Evolutionary conservation across 257 asterid genomes (phyloP), one percentile per base, ranked within the genome.

Genomic region (Salvia rosmarinus): DNA sequence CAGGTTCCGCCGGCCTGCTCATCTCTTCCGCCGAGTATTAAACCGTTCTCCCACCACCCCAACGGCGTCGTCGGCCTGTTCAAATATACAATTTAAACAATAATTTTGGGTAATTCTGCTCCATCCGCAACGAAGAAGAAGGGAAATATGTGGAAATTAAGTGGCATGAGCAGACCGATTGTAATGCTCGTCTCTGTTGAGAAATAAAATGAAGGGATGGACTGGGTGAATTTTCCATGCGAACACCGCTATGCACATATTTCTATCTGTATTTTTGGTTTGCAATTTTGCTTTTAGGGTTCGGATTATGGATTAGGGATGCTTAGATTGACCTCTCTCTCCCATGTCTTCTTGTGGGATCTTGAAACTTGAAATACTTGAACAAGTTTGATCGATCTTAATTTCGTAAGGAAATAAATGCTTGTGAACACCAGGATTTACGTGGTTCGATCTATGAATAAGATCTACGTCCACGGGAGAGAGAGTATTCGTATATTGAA

Each of bases 1-100:
- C 98, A 93, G 50, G 96, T 93, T 40, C 97, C 97, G 7, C 97
- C 98, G 62, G 87, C 95, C 35, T 66, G 77, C 46, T 21, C 86
- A 62, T 90, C 98, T 72, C 90, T 85, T 20, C 98, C 96, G 34
- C 95, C 98, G 9, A 90, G 79, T 67, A 85, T 90, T 40, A 67
- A 75, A 23, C 81, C 83, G 68, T 76, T 88, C 23, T 78, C 86
- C 97, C 98, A 90, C 97, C 97, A 88, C 19, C 79, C 80, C 67
- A 90, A 47, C 59, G 94, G 81, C 71, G 77, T 68, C 70, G 97
- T 90, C 6, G 86, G 86, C 64, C 96, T 87, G 75, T 11, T n/a
- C 20, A 50, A 52, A 30, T 14, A 34, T 23, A 58, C 43, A 0
- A 17, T 16, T 5, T 21, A 63, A 19, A 8, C 16, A 30, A 9